Evolutionary conservation across 495 filamentous ascomycete genomes (phyloP).

Genomic region (Penicillium cosmopolitanum): DNA sequence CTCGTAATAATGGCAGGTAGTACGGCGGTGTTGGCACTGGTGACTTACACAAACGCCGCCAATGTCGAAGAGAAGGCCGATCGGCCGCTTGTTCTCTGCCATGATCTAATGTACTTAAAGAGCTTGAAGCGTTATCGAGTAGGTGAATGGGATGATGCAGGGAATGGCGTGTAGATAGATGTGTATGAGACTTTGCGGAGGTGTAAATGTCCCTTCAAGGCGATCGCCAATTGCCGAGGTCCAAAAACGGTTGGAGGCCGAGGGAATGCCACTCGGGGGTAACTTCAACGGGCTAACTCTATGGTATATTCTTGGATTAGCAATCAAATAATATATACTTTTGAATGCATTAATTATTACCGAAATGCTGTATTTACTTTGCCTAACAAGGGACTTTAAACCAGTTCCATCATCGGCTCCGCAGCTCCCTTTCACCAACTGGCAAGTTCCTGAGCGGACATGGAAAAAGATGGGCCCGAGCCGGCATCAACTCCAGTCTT

Average conservation of each 20-base stretch:
- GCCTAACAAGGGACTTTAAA: too few relatives aligned
- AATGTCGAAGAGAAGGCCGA: constrained; percentile 92
- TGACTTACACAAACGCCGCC: constrained; percentile 90
- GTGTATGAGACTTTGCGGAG: constrained; percentile 9
- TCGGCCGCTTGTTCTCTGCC: constrained; percentile 55
- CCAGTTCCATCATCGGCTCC: too few relatives aligned
- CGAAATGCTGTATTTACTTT: too few relatives aligned
- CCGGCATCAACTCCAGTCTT: too few relatives aligned
- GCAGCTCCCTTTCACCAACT: too few relatives aligned
- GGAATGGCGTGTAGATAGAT: not conserved
- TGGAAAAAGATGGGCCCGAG: too few relatives aligned
- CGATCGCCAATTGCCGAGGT: constrained; percentile 17
- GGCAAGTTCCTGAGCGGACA: too few relatives aligned
- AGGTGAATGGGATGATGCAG: not conserved
- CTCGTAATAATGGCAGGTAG: too few relatives aligned
- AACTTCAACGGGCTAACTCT: not conserved
- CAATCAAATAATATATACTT: not conserved
- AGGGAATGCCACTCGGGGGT: not conserved
- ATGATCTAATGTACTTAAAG: constrained; percentile 24
- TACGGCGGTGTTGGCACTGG: too few relatives aligned
- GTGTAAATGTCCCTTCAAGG: not conserved
- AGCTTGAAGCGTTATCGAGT: not conserved
- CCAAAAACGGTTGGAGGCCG: constrained; percentile 3
- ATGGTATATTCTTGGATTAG: not conserved
- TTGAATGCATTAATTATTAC: too few relatives aligned